Percentiles rank a stretch among this genome's conserved stretches.
Conservation (phyloP, 176 grass and related monocot species). For the Guadua angustifolia region DNA sequence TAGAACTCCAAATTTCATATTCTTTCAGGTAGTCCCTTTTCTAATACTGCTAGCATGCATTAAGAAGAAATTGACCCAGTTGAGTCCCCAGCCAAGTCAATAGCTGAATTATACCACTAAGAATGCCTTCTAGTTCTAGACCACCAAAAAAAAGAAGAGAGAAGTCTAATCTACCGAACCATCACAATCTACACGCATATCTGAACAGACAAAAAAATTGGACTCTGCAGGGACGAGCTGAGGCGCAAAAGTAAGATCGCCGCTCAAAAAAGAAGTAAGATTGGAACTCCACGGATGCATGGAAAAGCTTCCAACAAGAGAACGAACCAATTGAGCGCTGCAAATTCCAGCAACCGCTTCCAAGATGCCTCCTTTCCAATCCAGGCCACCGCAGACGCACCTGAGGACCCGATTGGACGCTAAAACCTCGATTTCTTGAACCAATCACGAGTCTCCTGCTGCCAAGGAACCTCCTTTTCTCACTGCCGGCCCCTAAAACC, state of each 20-base stretch:
- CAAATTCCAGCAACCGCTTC: background rate
- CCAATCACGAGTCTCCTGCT: background rate
- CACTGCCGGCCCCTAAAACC: background rate
- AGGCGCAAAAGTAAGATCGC: background rate
- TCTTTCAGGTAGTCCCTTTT: constrained; percentile 10
- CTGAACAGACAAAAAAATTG: background rate
- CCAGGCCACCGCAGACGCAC: constrained; percentile 4
- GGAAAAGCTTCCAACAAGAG: background rate
- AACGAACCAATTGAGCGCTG: constrained; percentile 5
- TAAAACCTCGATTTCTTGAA: constrained; percentile 1
- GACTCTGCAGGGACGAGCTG: background rate
- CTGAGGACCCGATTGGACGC: background rate
- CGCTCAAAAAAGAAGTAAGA: background rate
- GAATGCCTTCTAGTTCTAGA: constrained; percentile 28
- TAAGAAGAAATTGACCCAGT: constrained; percentile 8
- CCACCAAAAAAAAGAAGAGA: background rate
- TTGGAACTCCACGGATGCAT: constrained; percentile 7
- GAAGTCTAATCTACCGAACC: background rate
- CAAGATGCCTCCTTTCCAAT: constrained; percentile 9
- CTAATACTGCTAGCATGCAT: background rate
- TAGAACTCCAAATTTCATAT: constrained; percentile 4
- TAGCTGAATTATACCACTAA: background rate
- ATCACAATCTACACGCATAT: background rate
- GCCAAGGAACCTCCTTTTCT: background rate
- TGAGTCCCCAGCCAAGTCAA: constrained; percentile 29